A percentile compares a stretch with the other conserved stretches of the same genome.
These are phyloP conservation scores for Rhizopus arrhizus DNA, from an alignment of 371 early-diverging fungal genomes.

Conservation along the genomic window DNA sequence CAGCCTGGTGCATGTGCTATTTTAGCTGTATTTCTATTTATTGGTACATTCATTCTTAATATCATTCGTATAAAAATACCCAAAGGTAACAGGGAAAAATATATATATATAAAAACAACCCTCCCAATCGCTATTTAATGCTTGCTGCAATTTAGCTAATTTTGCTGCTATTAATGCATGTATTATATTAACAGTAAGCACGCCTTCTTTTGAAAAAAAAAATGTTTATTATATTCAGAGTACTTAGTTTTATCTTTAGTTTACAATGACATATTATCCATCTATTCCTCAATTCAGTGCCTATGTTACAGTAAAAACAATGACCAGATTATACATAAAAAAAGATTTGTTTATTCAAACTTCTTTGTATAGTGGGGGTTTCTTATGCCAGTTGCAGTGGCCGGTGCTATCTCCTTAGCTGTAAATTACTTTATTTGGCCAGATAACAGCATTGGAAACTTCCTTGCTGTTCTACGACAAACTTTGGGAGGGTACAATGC, in stretches of 20 bases:
- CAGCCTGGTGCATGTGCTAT: slow-evolving; percentile 40
- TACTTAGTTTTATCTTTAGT: slow-evolving; percentile 18
- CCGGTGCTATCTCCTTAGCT: slow-evolving; percentile 38
- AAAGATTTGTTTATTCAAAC: background rate
- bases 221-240: background rate
- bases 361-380: slow-evolving; percentile 37
- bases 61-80: slow-evolving; percentile 37
- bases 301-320: slow-evolving; percentile 20
- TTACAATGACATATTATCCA: slow-evolving; percentile 37
- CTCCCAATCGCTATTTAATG: background rate
- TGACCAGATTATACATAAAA: background rate
- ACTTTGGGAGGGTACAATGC: slow-evolving; percentile 30
- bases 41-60: slow-evolving; percentile 41
- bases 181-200: slow-evolving; percentile 35
- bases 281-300: slow-evolving; percentile 22
- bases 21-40: slow-evolving; percentile 40
- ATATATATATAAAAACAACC: background rate
- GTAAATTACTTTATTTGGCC: slow-evolving; percentile 48
- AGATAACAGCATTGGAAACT: slow-evolving; percentile 45
- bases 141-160: slow-evolving; percentile 27
- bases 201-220: background rate
- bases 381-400: slow-evolving; percentile 38
- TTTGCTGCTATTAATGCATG: slow-evolving; percentile 43
- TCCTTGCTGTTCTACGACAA: slow-evolving; percentile 26
- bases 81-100: slow-evolving; percentile 31